Evolutionary conservation across 2,329 filamentous ascomycete genomes (phyloP).

Genomic region (Harringtonia aguacate): DNA sequence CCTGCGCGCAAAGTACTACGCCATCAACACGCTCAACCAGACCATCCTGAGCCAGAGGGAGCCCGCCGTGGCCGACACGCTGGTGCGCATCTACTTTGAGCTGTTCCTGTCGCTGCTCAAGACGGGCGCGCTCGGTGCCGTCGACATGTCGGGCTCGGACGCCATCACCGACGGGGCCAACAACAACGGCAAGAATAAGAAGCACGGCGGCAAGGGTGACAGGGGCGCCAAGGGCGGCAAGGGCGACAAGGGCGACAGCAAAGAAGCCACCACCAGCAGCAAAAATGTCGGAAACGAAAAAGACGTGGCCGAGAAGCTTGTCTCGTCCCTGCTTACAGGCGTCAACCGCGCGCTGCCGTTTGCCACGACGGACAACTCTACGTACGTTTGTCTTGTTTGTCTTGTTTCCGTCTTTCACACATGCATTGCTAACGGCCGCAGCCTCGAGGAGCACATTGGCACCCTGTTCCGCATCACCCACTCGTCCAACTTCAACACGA

Average conservation of each 20-base stretch:
- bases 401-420: background rate
- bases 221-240: constrained; percentile 12
- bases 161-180: constrained; percentile 12
- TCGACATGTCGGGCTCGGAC: constrained; percentile 27
- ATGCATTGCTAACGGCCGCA: constrained; percentile 20
- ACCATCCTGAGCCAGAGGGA: constrained; percentile 84
- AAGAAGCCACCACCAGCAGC: no score
- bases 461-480: constrained; percentile 94
- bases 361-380: constrained; percentile 66
- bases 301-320: constrained; percentile 80
- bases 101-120: constrained; percentile 79
- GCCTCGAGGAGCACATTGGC: constrained; percentile 79
- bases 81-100: constrained; percentile 87
- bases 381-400: constrained; percentile 32
- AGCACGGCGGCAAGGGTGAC: constrained; percentile 13
- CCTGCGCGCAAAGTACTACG: constrained; percentile 85
- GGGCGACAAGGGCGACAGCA: constrained; percentile 18
- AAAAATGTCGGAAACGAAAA: constrained; percentile 35
- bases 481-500: constrained; percentile 97
- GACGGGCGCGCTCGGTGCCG: constrained; percentile 30
- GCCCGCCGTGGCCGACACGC: constrained; percentile 64
- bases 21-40: constrained; percentile 93
- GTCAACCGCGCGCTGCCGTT: constrained; percentile 96
- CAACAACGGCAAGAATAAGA: constrained; percentile 23
- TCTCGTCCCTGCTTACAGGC: constrained; percentile 82